Percentiles rank a stretch among this genome's conserved stretches.
Evolutionary conservation across 2,329 filamentous ascomycete genomes (phyloP).

Genomic region (Curvularia spicifera): DNA sequence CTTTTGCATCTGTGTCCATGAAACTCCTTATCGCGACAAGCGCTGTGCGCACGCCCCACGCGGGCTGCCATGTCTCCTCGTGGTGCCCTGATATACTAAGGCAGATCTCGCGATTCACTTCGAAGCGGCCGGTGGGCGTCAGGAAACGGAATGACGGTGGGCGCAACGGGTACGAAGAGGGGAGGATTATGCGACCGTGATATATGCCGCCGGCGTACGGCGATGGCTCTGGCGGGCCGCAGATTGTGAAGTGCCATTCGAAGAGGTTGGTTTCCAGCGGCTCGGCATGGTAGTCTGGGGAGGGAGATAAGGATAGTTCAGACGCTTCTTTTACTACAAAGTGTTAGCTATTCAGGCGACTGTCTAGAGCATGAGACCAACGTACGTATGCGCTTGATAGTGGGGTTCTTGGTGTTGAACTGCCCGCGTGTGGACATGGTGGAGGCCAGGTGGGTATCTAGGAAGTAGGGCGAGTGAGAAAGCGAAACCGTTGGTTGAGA

Average conservation of each 20-base stretch:
- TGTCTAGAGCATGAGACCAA: background rate
- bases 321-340: conserved; percentile 82
- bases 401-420: conserved; percentile 79
- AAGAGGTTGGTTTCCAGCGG: conserved; percentile 91
- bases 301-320: conserved; percentile 80
- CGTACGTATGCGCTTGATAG: conserved; percentile 82
- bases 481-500: background rate
- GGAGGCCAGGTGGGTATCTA: conserved; percentile 1
- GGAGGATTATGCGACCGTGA: conserved; percentile 92
- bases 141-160: conserved; percentile 96
- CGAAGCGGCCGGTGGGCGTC: conserved; percentile 90
- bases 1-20: conserved; percentile 88
- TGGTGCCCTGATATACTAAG: conserved; percentile 93
- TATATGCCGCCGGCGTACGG: conserved; percentile 84
- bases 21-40: conserved; percentile 80
- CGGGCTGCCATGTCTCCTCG: conserved; percentile 98
- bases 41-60: conserved; percentile 94
- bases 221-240: conserved; percentile 79
- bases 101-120: conserved; percentile 96
- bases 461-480: background rate
- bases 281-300: conserved; percentile 81
- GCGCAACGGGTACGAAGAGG: conserved; percentile 85
- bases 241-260: conserved; percentile 99
- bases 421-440: conserved; percentile 51
- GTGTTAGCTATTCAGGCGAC: conserved; percentile 24